Evolutionary conservation across 164 flowering plant species (phyloP).

Genomic region (Buxus sempervirens): DNA sequence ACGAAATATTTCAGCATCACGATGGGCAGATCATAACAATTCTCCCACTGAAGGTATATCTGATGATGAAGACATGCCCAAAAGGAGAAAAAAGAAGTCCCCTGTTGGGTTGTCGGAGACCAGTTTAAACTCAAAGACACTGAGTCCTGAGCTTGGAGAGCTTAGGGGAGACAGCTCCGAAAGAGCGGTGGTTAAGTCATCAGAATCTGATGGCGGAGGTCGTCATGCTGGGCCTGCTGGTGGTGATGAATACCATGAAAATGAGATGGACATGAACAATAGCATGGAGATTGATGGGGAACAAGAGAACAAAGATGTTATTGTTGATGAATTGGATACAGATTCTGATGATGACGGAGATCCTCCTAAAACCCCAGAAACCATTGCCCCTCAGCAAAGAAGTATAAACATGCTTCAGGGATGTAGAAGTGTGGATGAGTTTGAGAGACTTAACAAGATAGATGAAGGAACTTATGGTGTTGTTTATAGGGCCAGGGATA

Average conservation of each 20-base stretch:
- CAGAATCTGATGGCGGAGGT: slow-evolving; percentile 22
- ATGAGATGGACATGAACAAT: slow-evolving; percentile 21
- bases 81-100: slow-evolving; percentile 9
- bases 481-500: slow-evolving; percentile 67
- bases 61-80: slow-evolving; percentile 14
- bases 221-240: not conserved
- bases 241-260: slow-evolving; percentile 20
- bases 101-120: not conserved
- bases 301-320: not conserved
- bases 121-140: slow-evolving; percentile 3
- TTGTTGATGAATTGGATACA: slow-evolving; percentile 1
- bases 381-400: slow-evolving; percentile 14
- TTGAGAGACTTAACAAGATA: slow-evolving; percentile 59
- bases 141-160: slow-evolving; percentile 44
- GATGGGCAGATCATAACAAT: slow-evolving; percentile 55
- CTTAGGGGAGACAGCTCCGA: slow-evolving; percentile 26
- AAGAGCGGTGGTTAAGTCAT: slow-evolving; percentile 14
- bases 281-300: slow-evolving; percentile 25
- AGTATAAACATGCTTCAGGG: slow-evolving; percentile 46
- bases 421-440: slow-evolving; percentile 63
- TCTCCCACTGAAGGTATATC: slow-evolving; percentile 13
- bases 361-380: not conserved
- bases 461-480: slow-evolving; percentile 79
- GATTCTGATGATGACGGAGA: slow-evolving; percentile 26
- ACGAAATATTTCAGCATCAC: slow-evolving; percentile 35